Conservation (phyloP, 139 green algal genomes). For the Nannochloris sp. region DNA sequence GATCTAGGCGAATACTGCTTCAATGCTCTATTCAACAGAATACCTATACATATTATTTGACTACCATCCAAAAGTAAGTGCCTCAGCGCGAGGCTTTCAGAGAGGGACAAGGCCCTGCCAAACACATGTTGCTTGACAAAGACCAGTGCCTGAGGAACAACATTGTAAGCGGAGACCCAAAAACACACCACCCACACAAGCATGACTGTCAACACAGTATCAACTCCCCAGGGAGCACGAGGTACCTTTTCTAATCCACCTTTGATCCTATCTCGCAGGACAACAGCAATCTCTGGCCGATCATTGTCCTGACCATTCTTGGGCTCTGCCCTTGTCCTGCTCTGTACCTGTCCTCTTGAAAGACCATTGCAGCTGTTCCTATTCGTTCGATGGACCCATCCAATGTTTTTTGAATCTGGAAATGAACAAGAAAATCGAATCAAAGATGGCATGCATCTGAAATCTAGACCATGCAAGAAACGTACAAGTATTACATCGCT, state of each 20-base stretch:
- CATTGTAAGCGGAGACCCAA: constrained; percentile 55
- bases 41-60: constrained; percentile 52
- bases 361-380: too few species aligned
- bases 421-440: too few species aligned
- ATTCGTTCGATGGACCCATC: too few species aligned
- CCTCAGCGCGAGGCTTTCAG: constrained; percentile 46
- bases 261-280: too few species aligned
- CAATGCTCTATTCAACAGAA: constrained; percentile 58
- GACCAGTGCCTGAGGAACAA: constrained; percentile 36
- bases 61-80: constrained; percentile 63
- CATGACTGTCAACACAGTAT: constrained; percentile 57
- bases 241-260: constrained; percentile 1
- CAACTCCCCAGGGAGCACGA: constrained; percentile 10
- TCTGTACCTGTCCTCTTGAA: too few species aligned
- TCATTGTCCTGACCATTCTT: too few species aligned
- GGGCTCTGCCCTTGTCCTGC: too few species aligned
- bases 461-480: too few species aligned
- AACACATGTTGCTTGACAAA: constrained; percentile 26
- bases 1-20: constrained; percentile 34
- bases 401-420: too few species aligned
- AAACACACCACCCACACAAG: constrained; percentile 75
- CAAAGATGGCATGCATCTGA: too few species aligned
- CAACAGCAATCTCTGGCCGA: too few species aligned
- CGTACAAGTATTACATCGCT: too few species aligned
- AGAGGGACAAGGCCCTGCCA: constrained; percentile 22